Conservation (phyloP, 306 rosid genomes). For the Pterocarpus macrocarpus region DNA sequence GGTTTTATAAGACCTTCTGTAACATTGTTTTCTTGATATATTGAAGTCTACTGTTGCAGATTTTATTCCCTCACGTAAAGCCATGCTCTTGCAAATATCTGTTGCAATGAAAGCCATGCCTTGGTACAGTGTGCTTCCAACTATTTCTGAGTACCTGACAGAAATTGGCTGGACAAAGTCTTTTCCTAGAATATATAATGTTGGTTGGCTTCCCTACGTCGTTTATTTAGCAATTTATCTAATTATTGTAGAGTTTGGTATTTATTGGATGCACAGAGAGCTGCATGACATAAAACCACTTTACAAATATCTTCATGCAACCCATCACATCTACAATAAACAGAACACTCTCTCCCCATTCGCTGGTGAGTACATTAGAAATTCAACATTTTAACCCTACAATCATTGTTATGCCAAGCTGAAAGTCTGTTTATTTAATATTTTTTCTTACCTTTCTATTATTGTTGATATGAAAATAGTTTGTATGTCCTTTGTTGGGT, state of each 20-base stretch:
- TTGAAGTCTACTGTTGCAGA: constrained; percentile 63
- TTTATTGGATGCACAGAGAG: constrained; percentile 95
- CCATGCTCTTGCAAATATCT: constrained; percentile 84
- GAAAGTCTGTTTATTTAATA: neutral
- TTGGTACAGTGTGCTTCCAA: constrained; percentile 80
- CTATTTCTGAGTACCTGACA: constrained; percentile 75
- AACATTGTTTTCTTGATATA: constrained; percentile 35
- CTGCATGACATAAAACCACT: constrained; percentile 96
- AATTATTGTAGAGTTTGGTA: constrained; percentile 79
- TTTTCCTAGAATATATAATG: constrained; percentile 70
- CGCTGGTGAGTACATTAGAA: constrained; percentile 73
- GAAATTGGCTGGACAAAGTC: constrained; percentile 87
- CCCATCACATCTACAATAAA: constrained; percentile 93
- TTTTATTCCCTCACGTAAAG: constrained; percentile 77
- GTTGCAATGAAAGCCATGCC: constrained; percentile 96
- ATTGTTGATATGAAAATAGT: constrained; percentile 5
- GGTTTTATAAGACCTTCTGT: neutral
- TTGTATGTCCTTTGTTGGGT: constrained; percentile 22
- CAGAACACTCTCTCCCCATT: constrained; percentile 96
- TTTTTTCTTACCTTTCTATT: constrained; percentile 9
- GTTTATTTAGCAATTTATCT: constrained; percentile 66
- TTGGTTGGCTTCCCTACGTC: constrained; percentile 68
- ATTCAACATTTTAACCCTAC: constrained; percentile 27
- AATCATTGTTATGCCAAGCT: constrained; percentile 15
- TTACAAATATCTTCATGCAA: constrained; percentile 88